Evolutionary conservation across 331 rosid genomes (phyloP), one percentile per base, ranked within the genome.

Genomic region (Arachis monticola): DNA sequence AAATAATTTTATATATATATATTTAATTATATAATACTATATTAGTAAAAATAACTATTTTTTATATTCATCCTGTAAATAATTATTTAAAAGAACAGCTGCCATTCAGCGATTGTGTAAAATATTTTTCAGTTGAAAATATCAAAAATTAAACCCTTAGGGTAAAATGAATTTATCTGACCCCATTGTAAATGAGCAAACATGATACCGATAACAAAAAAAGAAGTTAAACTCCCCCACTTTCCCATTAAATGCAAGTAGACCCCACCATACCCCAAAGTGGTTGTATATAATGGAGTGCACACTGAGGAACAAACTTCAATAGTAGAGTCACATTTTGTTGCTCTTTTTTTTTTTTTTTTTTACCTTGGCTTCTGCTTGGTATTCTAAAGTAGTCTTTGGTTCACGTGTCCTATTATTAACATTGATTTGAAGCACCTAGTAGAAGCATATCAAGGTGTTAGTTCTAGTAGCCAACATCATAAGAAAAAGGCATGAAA

Each of bases 251-350:
- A 83, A 70, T 79, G 75, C 69, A 70, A 70, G 41, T 53, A 47
- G 83, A 74, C 75, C 75, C 86, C 80, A 32, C 86, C 60, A 63
- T 11, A 64, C 22, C 48, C 74, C 58, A 74, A 78, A 64, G 74
- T 53, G 64, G 69, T 55, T 77, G 77, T 38, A 77, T 27, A 27
- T 68, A 74, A 62, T 67, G 60, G 69, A 45, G 45, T 27, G 30
- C 10, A 45, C 60, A 32, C 72, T 53, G 14, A 53, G 60, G 27
- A 63, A 42, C 75, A 74, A 27, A 52, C 71, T 79, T 32, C 60
- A 69, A 70, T 59, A 64, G 63, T 70, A 69, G 32, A 69, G 32
- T 8, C 61, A 56, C 52, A 45, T 74, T 60, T 38, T 38, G 27
- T 32, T 67, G 71, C 79, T 47, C 63, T 5, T 5, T 38, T 38